Conservation (phyloP, 345 rosid genomes). For the Zanthoxylum bungeanum region DNA sequence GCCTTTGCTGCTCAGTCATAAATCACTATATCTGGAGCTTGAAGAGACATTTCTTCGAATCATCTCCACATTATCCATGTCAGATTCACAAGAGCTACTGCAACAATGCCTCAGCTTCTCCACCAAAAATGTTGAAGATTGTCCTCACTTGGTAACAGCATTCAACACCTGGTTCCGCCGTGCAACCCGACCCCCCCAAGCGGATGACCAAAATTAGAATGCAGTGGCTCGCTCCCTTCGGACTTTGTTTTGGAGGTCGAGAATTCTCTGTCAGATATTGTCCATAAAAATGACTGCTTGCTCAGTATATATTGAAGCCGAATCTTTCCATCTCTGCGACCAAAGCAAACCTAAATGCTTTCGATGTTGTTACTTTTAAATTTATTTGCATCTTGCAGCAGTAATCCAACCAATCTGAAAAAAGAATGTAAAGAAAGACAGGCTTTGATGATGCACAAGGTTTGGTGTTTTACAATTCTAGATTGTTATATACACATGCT, state of each 20-base stretch:
- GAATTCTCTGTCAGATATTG: constrained; percentile 1
- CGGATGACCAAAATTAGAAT: constrained; percentile 8
- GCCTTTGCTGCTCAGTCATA: constrained; percentile 43
- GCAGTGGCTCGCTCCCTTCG: background rate
- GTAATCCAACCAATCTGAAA: background rate
- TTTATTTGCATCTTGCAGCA: background rate
- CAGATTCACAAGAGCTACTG: constrained; percentile 49
- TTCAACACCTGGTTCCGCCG: constrained; percentile 77
- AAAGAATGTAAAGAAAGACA: background rate
- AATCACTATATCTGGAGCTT: constrained; percentile 46
- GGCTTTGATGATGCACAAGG: background rate
- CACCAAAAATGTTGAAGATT: constrained; percentile 57
- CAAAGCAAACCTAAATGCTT: constrained; percentile 9
- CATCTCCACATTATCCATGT: constrained; percentile 62
- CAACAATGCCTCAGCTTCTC: constrained; percentile 67
- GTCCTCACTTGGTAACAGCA: constrained; percentile 61
- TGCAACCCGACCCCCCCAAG: constrained; percentile 32
- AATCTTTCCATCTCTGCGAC: background rate
- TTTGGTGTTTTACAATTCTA: too few species aligned
- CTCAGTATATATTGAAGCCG: constrained; percentile 11
- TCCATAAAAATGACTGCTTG: constrained; percentile 9
- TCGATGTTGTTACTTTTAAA: background rate
- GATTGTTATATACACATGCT: background rate
- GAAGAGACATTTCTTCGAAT: constrained; percentile 64
- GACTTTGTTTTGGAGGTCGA: background rate